Evolutionary conservation across 345 rosid genomes (phyloP).

Genomic region (Schrenkiella parvula): DNA sequence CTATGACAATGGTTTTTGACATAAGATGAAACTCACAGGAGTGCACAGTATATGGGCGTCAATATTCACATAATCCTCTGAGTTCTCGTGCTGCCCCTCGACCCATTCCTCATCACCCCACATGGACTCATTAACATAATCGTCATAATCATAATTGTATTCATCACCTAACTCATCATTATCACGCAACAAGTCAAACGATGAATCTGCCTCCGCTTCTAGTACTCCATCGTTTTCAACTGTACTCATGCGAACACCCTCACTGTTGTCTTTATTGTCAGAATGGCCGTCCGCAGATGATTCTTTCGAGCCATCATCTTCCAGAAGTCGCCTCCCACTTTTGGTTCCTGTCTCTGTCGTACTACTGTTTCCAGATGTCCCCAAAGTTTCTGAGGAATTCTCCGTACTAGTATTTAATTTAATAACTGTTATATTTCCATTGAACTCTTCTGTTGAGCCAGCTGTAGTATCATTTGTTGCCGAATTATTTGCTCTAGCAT

Average conservation of each 20-base stretch:
- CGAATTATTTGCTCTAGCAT: slow-evolving; percentile 28
- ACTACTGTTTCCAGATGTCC: slow-evolving; percentile 36
- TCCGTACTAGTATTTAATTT: slow-evolving; percentile 35
- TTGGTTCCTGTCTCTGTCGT: slow-evolving; percentile 40
- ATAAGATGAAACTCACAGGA: slow-evolving; percentile 66
- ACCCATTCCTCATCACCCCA: slow-evolving; percentile 99
- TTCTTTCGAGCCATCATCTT: slow-evolving; percentile 50
- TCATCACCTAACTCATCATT: slow-evolving; percentile 89
- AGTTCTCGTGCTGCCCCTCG: slow-evolving; percentile 73
- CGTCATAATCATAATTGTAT: slow-evolving; percentile 89
- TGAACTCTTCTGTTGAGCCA: slow-evolving; percentile 11
- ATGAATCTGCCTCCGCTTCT: slow-evolving; percentile 88
- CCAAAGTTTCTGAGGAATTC: slow-evolving; percentile 40
- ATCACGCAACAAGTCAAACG: slow-evolving; percentile 90
- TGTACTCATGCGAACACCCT: slow-evolving; percentile 52
- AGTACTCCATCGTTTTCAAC: slow-evolving; percentile 77
- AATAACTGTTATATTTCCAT: slow-evolving; percentile 32
- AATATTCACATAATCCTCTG: slow-evolving; percentile 87
- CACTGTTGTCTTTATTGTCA: slow-evolving; percentile 42
- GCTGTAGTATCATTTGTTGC: slow-evolving; percentile 23
- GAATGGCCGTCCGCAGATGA: slow-evolving; percentile 47
- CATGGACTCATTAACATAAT: slow-evolving; percentile 76
- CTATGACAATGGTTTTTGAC: background rate
- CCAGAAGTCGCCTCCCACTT: slow-evolving; percentile 74
- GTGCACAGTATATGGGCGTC: slow-evolving; percentile 92